These are phyloP conservation scores for Leucoagaricus sp. DNA, from an alignment of 1,284 basidiomycete species.

Conservation along the genomic window DNA sequence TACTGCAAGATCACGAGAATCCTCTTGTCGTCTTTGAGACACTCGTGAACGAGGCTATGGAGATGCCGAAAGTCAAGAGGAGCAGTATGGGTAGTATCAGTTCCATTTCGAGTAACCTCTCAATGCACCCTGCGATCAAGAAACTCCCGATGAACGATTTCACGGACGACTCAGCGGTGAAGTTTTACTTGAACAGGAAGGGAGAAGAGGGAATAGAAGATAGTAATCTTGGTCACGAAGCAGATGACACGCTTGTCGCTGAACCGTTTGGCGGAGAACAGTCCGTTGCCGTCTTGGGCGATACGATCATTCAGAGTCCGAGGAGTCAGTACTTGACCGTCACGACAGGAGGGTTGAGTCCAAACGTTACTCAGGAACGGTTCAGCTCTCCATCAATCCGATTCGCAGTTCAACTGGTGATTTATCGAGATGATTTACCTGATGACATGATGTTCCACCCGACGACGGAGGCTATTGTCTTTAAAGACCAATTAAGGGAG, in stretches of 20 bases:
- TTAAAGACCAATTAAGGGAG: constrained; percentile 67
- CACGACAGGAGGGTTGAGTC: constrained; percentile 36
- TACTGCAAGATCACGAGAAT: constrained; percentile 70
- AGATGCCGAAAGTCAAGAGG: constrained; percentile 85
- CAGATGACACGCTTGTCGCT: too few species aligned
- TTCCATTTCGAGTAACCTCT: constrained; percentile 88
- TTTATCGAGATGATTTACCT: constrained; percentile 88
- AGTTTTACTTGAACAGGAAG: constrained; percentile 87
- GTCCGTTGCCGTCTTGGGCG: constrained; percentile 22
- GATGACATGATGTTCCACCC: constrained; percentile 94
- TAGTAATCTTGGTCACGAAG: too few species aligned
- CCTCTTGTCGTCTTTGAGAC: constrained; percentile 88
- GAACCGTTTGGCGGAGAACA: constrained; percentile 29
- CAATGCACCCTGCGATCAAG: constrained; percentile 91
- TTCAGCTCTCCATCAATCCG: constrained; percentile 75
- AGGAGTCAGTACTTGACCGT: constrained; percentile 48
- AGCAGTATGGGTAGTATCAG: constrained; percentile 93
- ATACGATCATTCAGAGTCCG: constrained; percentile 1
- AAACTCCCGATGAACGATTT: constrained; percentile 96
- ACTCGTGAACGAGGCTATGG: constrained; percentile 69
- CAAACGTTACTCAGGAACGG: constrained; percentile 63
- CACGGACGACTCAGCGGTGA: constrained; percentile 94
- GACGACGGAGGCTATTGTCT: constrained; percentile 87
- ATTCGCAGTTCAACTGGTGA: constrained; percentile 85
- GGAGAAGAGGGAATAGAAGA: neutral